A percentile compares a stretch with the other conserved stretches of the same genome.
phyloP scores from a whole-genome alignment of 208 protist species.

The Crithidia expoeki region DNA sequence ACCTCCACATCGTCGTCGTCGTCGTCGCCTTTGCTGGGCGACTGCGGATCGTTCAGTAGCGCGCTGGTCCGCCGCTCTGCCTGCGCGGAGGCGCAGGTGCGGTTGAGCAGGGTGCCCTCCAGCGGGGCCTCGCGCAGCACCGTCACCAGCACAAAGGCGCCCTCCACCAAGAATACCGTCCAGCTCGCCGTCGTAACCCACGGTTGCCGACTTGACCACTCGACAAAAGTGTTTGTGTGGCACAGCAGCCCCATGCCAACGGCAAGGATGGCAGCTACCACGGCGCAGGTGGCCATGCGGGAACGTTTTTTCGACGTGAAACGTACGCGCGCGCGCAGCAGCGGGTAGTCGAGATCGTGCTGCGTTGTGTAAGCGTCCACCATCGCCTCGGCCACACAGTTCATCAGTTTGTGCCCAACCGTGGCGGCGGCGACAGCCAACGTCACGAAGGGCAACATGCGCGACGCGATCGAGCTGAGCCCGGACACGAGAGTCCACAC shows the following conservation, averaged over 20 bases:
- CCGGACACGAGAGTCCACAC: slow-evolving; percentile 59
- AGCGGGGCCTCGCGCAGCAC: slow-evolving; percentile 22
- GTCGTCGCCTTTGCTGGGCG: slow-evolving; percentile 1
- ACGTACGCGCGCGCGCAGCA: slow-evolving; percentile 50
- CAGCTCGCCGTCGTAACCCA: slow-evolving; percentile 31
- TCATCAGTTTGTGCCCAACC: slow-evolving; percentile 75
- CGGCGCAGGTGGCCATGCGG: slow-evolving; percentile 48
- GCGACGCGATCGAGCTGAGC: slow-evolving; percentile 56
- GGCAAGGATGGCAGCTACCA: slow-evolving; percentile 40
- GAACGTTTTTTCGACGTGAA: slow-evolving; percentile 62
- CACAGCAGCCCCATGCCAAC: slow-evolving; percentile 35
- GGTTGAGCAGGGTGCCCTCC: slow-evolving; percentile 7
- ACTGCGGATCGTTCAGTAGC: not conserved
- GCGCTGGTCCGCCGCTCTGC: not conserved
- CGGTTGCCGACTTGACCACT: slow-evolving; percentile 47
- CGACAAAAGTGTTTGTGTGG: slow-evolving; percentile 57
- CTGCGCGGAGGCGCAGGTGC: not conserved
- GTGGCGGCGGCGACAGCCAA: slow-evolving; percentile 64
- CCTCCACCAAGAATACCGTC: slow-evolving; percentile 23
- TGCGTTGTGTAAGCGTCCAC: slow-evolving; percentile 71
- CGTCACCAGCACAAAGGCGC: slow-evolving; percentile 31
- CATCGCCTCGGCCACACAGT: slow-evolving; percentile 77
- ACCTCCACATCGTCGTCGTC: not conserved
- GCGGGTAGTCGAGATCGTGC: slow-evolving; percentile 76
- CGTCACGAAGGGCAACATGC: slow-evolving; percentile 68